phyloP scores from a whole-genome alignment of 371 early-diverging fungal genomes.

The Chytridium lagenaria region DNA sequence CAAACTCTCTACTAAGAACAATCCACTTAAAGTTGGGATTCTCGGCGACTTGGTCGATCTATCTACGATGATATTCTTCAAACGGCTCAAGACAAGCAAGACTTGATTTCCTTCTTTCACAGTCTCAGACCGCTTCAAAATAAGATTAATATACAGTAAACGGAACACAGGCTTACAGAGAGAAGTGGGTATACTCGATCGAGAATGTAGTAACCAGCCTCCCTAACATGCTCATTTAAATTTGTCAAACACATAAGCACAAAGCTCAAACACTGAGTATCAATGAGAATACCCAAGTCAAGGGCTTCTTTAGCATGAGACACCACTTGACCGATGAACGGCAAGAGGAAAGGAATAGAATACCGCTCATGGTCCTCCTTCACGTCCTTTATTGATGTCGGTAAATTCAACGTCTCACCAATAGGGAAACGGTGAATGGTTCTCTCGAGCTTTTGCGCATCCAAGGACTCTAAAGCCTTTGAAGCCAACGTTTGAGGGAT shows the following conservation, averaged over 20 bases:
- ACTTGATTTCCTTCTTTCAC: conserved; percentile 72
- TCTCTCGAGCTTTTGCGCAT: conserved; percentile 68
- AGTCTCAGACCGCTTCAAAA: conserved; percentile 40
- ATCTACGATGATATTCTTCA: conserved; percentile 69
- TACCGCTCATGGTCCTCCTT: conserved; percentile 50
- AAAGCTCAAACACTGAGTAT: conserved; percentile 72
- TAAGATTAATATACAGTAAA: conserved; percentile 18
- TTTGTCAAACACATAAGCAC: conserved; percentile 69
- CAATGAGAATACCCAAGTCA: conserved; percentile 53
- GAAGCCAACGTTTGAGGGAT: conserved; percentile 44
- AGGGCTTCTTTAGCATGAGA: conserved; percentile 50
- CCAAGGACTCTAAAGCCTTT: conserved; percentile 70
- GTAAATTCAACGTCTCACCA: conserved; percentile 43
- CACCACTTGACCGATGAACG: conserved; percentile 69
- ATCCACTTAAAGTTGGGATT: conserved; percentile 69
- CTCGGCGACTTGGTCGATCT: conserved; percentile 18
- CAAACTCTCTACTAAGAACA: conserved; percentile 72
- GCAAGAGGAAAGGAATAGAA: conserved; percentile 74
- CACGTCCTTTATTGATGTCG: neutral
- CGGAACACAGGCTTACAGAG: conserved; percentile 49
- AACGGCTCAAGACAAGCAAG: conserved; percentile 65
- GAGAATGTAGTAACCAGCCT: conserved; percentile 69
- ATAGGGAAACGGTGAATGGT: conserved; percentile 66
- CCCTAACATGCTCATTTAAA: conserved; percentile 58
- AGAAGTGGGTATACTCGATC: conserved; percentile 69